phyloP scores from a whole-genome alignment of 768 basidiomycete species.

The Hygrocybe coccinea region DNA sequence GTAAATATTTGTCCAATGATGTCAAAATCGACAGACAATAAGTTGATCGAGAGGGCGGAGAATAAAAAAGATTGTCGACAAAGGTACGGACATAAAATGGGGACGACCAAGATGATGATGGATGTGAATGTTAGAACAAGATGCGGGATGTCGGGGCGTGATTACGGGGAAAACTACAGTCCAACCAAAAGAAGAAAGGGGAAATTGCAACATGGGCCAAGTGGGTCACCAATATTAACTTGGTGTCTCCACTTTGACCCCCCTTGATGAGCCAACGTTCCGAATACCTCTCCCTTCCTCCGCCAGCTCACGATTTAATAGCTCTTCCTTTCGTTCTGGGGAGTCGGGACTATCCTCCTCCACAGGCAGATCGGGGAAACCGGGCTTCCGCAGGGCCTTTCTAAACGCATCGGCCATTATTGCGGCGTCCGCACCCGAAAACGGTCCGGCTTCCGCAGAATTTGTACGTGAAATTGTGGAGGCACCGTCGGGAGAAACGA shows the following conservation, averaged over 20 bases:
- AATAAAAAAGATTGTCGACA: background rate
- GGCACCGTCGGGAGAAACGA: constrained; percentile 64
- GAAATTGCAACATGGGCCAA: constrained; percentile 10
- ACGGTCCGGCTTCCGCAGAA: constrained; percentile 60
- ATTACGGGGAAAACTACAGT: constrained; percentile 10
- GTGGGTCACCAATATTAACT: constrained; percentile 45
- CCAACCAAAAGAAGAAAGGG: constrained; percentile 12
- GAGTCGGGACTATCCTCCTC: constrained; percentile 66
- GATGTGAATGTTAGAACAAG: background rate
- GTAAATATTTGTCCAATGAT: constrained; percentile 3
- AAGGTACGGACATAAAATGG: background rate
- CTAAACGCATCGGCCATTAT: constrained; percentile 93
- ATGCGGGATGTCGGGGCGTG: background rate
- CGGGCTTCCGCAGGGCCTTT: constrained; percentile 82
- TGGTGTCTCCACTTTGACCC: constrained; percentile 70
- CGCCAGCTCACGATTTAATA: constrained; percentile 71
- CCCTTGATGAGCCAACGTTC: constrained; percentile 75
- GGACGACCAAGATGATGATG: constrained; percentile 1
- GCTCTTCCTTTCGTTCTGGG: constrained; percentile 34
- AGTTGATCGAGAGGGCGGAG: constrained; percentile 1
- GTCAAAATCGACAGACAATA: background rate
- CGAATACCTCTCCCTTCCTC: constrained; percentile 88
- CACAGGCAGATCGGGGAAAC: constrained; percentile 65
- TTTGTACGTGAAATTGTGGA: constrained; percentile 63
- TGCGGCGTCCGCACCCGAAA: constrained; percentile 82